A percentile compares a stretch with the other conserved stretches of the same genome.
These are phyloP conservation scores for Colletotrichum truncatum DNA, from an alignment of 2,329 filamentous ascomycete species.

Conservation along the genomic window DNA sequence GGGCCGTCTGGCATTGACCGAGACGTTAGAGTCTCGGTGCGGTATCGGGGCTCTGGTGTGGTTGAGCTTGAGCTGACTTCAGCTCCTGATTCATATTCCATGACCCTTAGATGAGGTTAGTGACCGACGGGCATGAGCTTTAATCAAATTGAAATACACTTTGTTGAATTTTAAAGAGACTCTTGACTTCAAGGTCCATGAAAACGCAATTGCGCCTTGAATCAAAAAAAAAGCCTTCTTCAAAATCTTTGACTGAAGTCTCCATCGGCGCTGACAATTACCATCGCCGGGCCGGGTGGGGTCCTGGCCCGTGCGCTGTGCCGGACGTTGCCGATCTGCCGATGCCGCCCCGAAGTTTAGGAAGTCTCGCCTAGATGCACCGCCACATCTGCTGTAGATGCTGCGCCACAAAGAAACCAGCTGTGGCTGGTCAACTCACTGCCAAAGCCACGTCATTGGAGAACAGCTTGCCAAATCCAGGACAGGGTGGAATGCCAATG, in stretches of 20 bases:
- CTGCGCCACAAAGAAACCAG: not conserved
- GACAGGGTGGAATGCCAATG: not conserved
- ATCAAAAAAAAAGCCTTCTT: not conserved
- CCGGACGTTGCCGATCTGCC: conserved; percentile 15
- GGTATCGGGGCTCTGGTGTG: conserved; percentile 5
- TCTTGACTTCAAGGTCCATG: no score
- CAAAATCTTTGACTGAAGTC: not conserved
- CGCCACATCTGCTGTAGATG: not conserved
- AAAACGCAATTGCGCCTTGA: no score
- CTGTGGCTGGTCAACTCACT: not conserved
- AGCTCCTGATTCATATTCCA: not conserved
- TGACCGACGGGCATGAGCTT: no score
- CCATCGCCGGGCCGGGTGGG: not conserved
- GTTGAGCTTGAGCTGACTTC: not conserved
- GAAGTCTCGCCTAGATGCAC: not conserved
- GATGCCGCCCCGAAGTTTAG: not conserved
- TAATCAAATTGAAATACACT: no score
- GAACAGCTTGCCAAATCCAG: conserved; percentile 20
- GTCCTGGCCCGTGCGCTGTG: not conserved
- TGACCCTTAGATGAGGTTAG: no score
- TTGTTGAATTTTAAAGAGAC: not conserved
- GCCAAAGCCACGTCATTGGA: conserved; percentile 30
- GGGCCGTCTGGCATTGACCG: not conserved
- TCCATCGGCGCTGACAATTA: not conserved
- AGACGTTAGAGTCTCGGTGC: not conserved